phyloP scores from a whole-genome alignment of 73 alveolate species.

The Paramecium caudatum region DNA sequence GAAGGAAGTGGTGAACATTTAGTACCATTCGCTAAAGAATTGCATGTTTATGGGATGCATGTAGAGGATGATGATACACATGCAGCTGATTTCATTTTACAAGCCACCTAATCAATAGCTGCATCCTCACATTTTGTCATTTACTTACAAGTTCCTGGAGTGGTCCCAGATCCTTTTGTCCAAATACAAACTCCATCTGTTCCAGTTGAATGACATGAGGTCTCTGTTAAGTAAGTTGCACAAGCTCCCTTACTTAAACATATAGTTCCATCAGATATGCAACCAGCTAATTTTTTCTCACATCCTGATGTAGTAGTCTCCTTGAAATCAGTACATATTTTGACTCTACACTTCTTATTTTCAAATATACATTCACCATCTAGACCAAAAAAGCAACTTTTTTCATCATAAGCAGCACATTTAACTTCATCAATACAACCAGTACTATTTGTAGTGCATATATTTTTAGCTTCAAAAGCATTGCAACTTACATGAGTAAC shows the following conservation, averaged over 20 bases:
- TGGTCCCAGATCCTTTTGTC: background rate
- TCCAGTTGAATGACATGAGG: conserved; percentile 20
- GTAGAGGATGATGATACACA: background rate
- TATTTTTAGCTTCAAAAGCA: conserved; percentile 21
- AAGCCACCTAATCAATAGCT: conserved; percentile 5
- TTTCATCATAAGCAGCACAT: conserved; percentile 21
- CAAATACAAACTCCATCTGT: conserved; percentile 60
- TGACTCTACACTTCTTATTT: conserved; percentile 18
- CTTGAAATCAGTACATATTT: conserved; percentile 15
- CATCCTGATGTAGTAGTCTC: conserved; percentile 25
- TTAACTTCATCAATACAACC: background rate
- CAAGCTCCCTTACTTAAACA: background rate
- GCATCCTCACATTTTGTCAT: conserved; percentile 45
- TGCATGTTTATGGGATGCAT: conserved; percentile 43
- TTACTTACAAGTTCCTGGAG: conserved; percentile 2
- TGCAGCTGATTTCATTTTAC: background rate
- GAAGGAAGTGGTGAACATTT: background rate
- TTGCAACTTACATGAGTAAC: conserved; percentile 25
- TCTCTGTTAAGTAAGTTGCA: background rate
- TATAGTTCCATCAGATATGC: conserved; percentile 46
- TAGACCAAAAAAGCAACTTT: conserved; percentile 19
- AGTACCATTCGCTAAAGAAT: conserved; percentile 7
- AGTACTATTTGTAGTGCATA: conserved; percentile 29
- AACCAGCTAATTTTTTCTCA: background rate
- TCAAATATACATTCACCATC: conserved; percentile 54